Evolutionary conservation across 2,329 filamentous ascomycete species (phyloP), one percentile per base, ranked within the genome.

Genomic region (Escovopsis sp.): DNA sequence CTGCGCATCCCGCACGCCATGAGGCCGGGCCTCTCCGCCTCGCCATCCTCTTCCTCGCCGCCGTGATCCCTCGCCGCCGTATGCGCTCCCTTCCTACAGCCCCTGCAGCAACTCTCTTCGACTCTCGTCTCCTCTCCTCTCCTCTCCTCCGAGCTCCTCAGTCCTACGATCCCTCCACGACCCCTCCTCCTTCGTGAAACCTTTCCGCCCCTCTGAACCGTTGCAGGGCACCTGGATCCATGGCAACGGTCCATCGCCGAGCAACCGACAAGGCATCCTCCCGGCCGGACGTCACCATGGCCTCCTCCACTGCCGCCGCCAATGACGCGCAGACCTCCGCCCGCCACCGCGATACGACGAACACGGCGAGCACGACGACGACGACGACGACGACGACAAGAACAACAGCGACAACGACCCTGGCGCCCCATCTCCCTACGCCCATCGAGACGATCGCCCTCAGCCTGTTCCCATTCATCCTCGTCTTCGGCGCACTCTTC

Each of bases 401-500:
- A 29, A 16, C 27, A n/a, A 6, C 15, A 15, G 12, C 27, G 8
- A 46, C 26, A 11, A 7, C 38, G 15, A 19, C 18, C 34, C 57
- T n/a, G n/a, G n/a, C 62, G 29, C 78, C 81, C 3, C 74, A 71
- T 56, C 64, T 85, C 3, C 82, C 81, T 4, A 85, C 81, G 2
- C 65, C 69, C 8, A 63, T 78, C 48, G 82, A 92, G 52, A 58
- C 67, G 17, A 47, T 72, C 37, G 62, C 78, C 16, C 69, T 94
- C 21, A 55, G 63, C 3, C 45, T 83, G 40, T 96, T 94, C 61
- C 88, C 88, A 4, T 47, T 63, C 18, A 78, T 87, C 6, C 75
- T 98, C 39, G 43, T 85, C 37, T 70, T 94, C 45, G 90, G 90
- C 44, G 81, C 83, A 19, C 50, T 92, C 45, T 94, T 84, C 67